Evolutionary conservation across 352 stramenopile species (phyloP), one percentile per base, ranked within the genome.

Genomic region (Globisporangium megalacanthum): DNA sequence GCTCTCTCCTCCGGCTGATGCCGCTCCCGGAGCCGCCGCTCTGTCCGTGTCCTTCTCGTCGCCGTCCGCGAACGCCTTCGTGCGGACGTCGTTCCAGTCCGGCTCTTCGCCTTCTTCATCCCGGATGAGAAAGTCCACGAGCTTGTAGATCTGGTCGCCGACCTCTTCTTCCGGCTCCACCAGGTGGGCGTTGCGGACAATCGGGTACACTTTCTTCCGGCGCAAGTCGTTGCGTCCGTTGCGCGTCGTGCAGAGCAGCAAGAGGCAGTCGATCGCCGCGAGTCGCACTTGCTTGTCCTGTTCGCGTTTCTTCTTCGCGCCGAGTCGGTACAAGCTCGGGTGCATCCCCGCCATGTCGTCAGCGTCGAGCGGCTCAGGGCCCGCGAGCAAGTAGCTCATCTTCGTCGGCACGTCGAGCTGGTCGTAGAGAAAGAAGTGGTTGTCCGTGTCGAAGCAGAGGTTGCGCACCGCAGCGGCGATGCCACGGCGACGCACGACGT

Each of bases 361-460:
- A 35, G 76, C 74, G 57, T 92, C 81, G 3, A 95, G 66, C 10
- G 77, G 66, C 54, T 95, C 85, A 0, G 85, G 85, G 13, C 85
- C 85, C 11, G 78, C 75, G 14, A 95, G 69, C 55, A 91, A 52
- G 17, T 80, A 82, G 58, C 86, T 80, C 64, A 92, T 76, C 62
- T 92, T 84, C n/a, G 72, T 83, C 25, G 83, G 79, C 11, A 95
- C 65, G 55, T 95, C 83, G 52, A 95, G 54, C 54, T 92, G 81
- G 53, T 94, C 84, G 65, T 92, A 94, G 25, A 94, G 66, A 57
- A 88, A 92, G 54, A 94, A 94, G 64, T 94, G 84, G 62, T 88
- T 92, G 68, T 95, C 83, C 41, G 79, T 77, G 75, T 95, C 83
- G 59, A 95, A 95, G 70, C 83, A 92, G 55, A 95, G 64, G 68